Conservation (phyloP, 1,284 basidiomycete genomes). For the Hemileia vastatrix region DNA sequence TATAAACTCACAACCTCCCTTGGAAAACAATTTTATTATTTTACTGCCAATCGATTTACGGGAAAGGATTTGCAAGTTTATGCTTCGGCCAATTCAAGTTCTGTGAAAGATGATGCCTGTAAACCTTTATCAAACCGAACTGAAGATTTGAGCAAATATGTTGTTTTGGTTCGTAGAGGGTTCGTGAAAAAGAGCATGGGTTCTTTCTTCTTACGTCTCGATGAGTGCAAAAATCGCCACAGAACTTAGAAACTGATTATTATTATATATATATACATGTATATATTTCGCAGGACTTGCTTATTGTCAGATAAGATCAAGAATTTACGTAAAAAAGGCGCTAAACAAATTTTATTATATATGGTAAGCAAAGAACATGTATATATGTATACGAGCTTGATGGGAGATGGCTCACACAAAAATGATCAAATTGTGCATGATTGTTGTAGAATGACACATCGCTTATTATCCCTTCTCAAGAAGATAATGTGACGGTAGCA, state of each 20-base stretch:
- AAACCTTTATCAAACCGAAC: not conserved
- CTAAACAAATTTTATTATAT: constrained; percentile 17
- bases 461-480: not conserved
- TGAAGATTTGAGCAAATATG: not conserved
- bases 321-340: constrained; percentile 10
- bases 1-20: not conserved
- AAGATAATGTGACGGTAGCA: not conserved
- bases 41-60: constrained; percentile 2
- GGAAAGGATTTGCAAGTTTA: constrained; percentile 3
- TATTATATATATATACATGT: not conserved
- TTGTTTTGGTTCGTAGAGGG: constrained; percentile 7
- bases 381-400: too few species aligned
- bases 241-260: not conserved
- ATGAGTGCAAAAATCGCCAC: not conserved
- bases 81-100: not conserved
- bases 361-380: too few species aligned
- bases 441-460: too few species aligned
- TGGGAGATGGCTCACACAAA: not conserved
- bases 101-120: not conserved
- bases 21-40: not conserved
- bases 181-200: not conserved
- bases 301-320: constrained; percentile 1
- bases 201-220: not conserved
- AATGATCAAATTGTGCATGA: too few species aligned
- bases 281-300: constrained; percentile 3